Percentiles rank a stretch among this genome's conserved stretches.
Conservation (phyloP, 345 rosid genomes). For the Barbarea vulgaris region DNA sequence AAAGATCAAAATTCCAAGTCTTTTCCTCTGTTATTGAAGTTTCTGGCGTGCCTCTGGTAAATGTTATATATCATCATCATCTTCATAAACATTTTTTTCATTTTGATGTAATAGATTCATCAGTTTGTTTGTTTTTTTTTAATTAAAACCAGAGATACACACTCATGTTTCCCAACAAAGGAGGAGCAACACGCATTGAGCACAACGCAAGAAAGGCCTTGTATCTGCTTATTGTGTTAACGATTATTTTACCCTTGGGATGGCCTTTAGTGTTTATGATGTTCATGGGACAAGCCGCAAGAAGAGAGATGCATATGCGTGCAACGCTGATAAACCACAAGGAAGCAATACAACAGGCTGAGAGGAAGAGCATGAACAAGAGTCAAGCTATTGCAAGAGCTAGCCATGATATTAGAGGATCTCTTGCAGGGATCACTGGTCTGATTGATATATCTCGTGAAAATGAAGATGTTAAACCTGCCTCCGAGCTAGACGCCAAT, state of each 20-base stretch:
- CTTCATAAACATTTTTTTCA: neutral
- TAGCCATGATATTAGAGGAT: slow-evolving; percentile 76
- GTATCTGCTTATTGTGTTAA: slow-evolving; percentile 4
- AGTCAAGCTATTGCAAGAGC: slow-evolving; percentile 70
- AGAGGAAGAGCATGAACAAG: slow-evolving; percentile 74
- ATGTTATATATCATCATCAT: neutral
- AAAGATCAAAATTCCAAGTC: slow-evolving; percentile 22
- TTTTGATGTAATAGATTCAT: neutral
- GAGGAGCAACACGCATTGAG: slow-evolving; percentile 18
- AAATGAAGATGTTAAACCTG: slow-evolving; percentile 47
- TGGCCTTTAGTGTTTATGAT: slow-evolving; percentile 44
- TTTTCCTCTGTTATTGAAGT: slow-evolving; percentile 36
- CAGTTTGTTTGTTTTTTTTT: neutral
- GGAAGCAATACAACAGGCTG: slow-evolving; percentile 80
- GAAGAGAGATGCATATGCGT: slow-evolving; percentile 53
- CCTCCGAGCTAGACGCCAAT: slow-evolving; percentile 48
- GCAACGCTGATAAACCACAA: slow-evolving; percentile 62
- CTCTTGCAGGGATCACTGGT: slow-evolving; percentile 64
- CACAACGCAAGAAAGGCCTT: neutral
- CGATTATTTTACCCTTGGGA: slow-evolving; percentile 38
- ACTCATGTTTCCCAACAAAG: slow-evolving; percentile 48
- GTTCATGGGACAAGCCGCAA: slow-evolving; percentile 46
- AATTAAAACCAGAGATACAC: slow-evolving; percentile 59
- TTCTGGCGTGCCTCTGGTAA: slow-evolving; percentile 40
- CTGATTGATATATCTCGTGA: slow-evolving; percentile 50